Evolutionary conservation across 257 asterid genomes (phyloP).

Genomic region (Rauvolfia tetraphylla): DNA sequence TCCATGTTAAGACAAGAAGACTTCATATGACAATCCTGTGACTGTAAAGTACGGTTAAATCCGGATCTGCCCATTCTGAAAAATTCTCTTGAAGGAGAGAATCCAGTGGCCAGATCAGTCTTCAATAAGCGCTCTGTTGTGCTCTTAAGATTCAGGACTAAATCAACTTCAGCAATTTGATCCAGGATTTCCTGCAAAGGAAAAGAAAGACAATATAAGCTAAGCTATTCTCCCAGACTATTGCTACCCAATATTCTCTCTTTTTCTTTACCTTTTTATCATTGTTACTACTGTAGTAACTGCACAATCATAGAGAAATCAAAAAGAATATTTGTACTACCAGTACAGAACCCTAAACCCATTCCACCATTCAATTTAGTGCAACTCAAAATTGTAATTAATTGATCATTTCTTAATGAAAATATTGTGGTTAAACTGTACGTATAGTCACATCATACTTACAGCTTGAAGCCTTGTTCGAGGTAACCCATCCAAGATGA

Average conservation of each 20-base stretch:
- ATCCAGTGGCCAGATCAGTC: conserved; percentile 30
- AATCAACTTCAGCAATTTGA: conserved; percentile 66
- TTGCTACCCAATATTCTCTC: background rate
- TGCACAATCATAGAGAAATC: background rate
- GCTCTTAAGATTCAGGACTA: conserved; percentile 81
- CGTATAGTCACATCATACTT: conserved; percentile 17
- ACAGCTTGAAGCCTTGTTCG: conserved; percentile 81
- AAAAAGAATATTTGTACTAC: background rate
- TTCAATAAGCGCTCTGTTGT: conserved; percentile 36
- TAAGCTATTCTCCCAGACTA: background rate
- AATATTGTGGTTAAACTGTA: background rate
- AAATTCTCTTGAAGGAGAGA: conserved; percentile 42
- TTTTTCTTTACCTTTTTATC: background rate
- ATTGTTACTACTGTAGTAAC: background rate
- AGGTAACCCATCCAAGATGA: conserved; percentile 89
- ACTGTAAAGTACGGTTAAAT: conserved; percentile 35
- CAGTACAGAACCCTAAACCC: background rate
- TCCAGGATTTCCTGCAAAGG: conserved; percentile 73
- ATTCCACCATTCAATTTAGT: background rate
- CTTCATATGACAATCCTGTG: conserved; percentile 27
- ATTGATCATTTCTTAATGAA: background rate
- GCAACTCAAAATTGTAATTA: too few relatives aligned
- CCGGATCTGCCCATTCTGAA: conserved; percentile 44
- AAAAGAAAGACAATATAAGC: conserved; percentile 4
- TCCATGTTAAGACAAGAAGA: conserved; percentile 34